Evolutionary conservation across 208 protist species (phyloP).

Genomic region (Trypanosoma grayi): DNA sequence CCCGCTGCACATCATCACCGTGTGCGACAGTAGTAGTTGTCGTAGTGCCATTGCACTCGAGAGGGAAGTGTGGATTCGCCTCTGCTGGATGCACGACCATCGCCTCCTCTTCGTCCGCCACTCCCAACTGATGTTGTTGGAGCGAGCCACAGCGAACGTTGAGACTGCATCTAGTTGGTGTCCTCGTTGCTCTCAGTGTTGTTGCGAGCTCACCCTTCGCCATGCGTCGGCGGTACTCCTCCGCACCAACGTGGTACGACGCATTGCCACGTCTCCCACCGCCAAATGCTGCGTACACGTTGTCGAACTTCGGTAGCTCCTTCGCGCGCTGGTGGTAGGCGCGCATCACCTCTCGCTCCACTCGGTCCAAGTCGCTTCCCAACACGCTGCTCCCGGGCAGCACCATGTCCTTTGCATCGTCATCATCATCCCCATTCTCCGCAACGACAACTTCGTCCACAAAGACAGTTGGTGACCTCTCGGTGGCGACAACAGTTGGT

Average conservation of each 20-base stretch:
- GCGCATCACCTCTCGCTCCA: conserved; percentile 74
- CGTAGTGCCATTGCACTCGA: not conserved
- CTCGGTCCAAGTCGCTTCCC: conserved; percentile 70
- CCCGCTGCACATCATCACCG: not conserved
- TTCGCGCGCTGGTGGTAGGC: conserved; percentile 61
- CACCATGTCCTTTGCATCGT: conserved; percentile 21
- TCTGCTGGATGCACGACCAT: conserved; percentile 26
- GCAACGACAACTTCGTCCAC: not conserved
- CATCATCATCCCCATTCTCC: conserved; percentile 3
- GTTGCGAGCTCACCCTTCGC: not conserved
- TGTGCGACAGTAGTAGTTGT: not conserved
- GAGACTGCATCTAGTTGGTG: conserved; percentile 13
- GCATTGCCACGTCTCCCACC: conserved; percentile 27
- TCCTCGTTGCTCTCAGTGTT: not conserved
- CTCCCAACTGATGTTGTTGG: conserved; percentile 13
- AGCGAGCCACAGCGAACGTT: conserved; percentile 32
- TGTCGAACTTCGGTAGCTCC: conserved; percentile 44
- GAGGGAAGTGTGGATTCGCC: conserved; percentile 70
- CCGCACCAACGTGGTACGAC: conserved; percentile 22
- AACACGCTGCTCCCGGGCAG: conserved; percentile 60
- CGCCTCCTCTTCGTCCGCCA: not conserved
- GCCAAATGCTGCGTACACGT: conserved; percentile 54
- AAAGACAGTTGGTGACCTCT: not conserved
- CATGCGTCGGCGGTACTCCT: conserved; percentile 17
- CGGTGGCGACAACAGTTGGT: not conserved